Conservation (phyloP, 78 protist genomes). For the Cavenderia fasciculata region DNA sequence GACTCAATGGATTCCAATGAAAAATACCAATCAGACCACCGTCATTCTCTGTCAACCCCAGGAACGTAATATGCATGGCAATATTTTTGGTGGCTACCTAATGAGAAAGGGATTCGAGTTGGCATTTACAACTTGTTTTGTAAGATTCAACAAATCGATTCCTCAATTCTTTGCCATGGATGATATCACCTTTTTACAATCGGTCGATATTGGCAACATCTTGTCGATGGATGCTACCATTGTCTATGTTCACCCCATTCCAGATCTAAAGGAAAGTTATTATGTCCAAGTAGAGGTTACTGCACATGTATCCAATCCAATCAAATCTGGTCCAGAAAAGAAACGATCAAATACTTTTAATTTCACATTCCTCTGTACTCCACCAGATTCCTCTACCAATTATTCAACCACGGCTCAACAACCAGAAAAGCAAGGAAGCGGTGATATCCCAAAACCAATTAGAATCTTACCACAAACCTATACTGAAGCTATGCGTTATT, state of each 20-base stretch:
- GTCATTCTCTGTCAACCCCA: constrained; percentile 79
- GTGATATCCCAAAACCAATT: constrained; percentile 4
- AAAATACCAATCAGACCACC: constrained; percentile 5
- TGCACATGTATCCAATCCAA: constrained; percentile 60
- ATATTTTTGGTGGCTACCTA: constrained; percentile 77
- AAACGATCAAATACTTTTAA: constrained; percentile 58
- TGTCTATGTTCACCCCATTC: constrained; percentile 25
- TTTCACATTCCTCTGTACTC: constrained; percentile 66
- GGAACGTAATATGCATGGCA: constrained; percentile 72
- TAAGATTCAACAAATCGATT: constrained; percentile 19
- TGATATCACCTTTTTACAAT: constrained; percentile 43
- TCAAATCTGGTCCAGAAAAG: constrained; percentile 3
- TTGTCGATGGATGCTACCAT: constrained; percentile 44
- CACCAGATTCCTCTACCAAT: background rate
- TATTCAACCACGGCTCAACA: too few species aligned
- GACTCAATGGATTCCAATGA: constrained; percentile 49
- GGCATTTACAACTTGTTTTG: constrained; percentile 47
- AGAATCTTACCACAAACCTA: constrained; percentile 62
- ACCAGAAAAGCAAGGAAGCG: background rate
- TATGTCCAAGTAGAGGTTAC: constrained; percentile 68
- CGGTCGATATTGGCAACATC: constrained; percentile 79
- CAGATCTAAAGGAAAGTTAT: background rate
- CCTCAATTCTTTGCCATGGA: constrained; percentile 69
- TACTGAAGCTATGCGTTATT: constrained; percentile 63
- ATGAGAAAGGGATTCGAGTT: constrained; percentile 74